These are phyloP conservation scores for Chaetomium strumarium DNA, from an alignment of 2,329 filamentous ascomycete genomes.

Conservation along the genomic window DNA sequence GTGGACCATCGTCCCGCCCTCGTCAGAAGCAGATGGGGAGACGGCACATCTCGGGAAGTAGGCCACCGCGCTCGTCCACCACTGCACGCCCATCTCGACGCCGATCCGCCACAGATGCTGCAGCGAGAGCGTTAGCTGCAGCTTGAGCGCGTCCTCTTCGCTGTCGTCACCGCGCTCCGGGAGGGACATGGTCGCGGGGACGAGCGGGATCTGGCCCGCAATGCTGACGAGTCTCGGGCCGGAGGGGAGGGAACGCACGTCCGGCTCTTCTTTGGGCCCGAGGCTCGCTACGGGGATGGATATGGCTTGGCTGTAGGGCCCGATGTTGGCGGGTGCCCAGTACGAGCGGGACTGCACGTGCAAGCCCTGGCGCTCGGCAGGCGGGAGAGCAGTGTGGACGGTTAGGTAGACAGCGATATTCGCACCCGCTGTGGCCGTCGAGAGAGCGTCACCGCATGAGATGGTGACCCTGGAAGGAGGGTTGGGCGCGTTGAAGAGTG, in stretches of 20 bases:
- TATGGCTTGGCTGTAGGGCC: conserved; percentile 90
- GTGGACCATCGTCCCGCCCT: conserved; percentile 19
- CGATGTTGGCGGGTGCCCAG: conserved; percentile 97
- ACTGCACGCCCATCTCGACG: conserved; percentile 60
- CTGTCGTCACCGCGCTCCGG: conserved; percentile 25
- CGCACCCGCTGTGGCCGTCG: conserved; percentile 36
- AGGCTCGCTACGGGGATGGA: conserved; percentile 35
- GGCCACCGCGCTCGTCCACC: conserved; percentile 70
- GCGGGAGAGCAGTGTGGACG: conserved; percentile 30
- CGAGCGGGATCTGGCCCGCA: conserved; percentile 85
- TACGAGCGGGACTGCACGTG: conserved; percentile 93
- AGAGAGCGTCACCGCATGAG: conserved; percentile 64
- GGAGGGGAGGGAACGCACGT: conserved; percentile 1
- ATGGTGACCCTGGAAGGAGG: conserved; percentile 83
- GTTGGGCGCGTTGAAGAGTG: conserved; percentile 69
- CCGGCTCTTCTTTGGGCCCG: neutral
- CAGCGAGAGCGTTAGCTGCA: conserved; percentile 65
- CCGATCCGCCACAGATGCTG: conserved; percentile 90
- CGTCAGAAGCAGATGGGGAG: conserved; percentile 8
- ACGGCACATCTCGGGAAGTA: conserved; percentile 54
- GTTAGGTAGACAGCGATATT: conserved; percentile 56
- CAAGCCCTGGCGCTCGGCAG: conserved; percentile 51
- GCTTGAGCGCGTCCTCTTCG: conserved; percentile 35
- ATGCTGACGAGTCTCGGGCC: conserved; percentile 51
- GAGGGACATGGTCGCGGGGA: conserved; percentile 71